Evolutionary conservation across 1,139 yeast species (phyloP), one percentile per base, ranked within the genome.

Genomic region (Hansenula lynferdii): DNA sequence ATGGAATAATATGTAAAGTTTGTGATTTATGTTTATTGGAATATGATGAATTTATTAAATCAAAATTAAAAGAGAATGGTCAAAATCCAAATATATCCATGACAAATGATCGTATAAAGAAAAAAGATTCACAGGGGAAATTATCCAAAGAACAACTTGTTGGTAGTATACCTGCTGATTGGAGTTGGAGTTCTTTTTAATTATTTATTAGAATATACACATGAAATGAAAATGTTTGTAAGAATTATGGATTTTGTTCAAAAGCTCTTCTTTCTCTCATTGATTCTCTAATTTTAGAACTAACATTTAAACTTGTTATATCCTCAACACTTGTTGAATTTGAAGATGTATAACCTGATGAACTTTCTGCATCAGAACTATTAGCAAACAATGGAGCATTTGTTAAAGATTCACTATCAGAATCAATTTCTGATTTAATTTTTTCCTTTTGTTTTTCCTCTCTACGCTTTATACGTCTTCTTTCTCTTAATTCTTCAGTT

Each of bases 21-120:
- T 90, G 97, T 59, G 82, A 78, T 50, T 56, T 60, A 25, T 90
- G 97, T 61, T 77, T 82, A 41, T 69, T 66, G 36, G 86, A 82
- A 45, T 87, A 85, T 54, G 83, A 80, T 54, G 71, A 53, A 12
- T 60, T 64, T 30, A 58, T 69, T 22, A 62, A 61, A 38, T 55
- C 66, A 64, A 35, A 61, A 65, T 19, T 48, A 6, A 34, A 14
- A 6, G 45, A 38, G 8, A 34, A 19, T 25, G 10, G 12, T 6
- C 22, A 9, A 9, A 21, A 21, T 21, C n/a, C n/a, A n/a, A n/a
- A n/a, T n/a, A n/a, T n/a, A n/a, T n/a, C n/a, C n/a, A n/a, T n/a
- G n/a, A n/a, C n/a, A n/a, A n/a, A n/a, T n/a, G n/a, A n/a, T n/a
- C n/a, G n/a, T n/a, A n/a, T n/a, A n/a, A n/a, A n/a, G n/a, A n/a